Conservation (phyloP, 345 rosid genomes). For the Camelina sativa region DNA sequence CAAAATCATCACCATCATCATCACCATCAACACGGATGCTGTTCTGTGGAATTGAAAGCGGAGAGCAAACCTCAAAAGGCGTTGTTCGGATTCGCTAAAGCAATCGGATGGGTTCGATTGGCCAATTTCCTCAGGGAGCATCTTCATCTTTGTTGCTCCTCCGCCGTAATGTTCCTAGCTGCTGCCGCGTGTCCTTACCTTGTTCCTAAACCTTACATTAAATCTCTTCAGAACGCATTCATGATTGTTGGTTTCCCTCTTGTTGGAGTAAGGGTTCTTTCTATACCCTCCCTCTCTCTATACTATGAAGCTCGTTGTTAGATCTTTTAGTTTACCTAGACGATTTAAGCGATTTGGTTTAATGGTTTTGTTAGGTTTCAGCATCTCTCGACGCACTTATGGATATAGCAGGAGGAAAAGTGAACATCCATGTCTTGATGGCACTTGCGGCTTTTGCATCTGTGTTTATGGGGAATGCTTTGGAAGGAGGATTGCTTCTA, state of each 20-base stretch:
- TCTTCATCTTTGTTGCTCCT: conserved; percentile 78
- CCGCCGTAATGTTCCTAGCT: conserved; percentile 71
- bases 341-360: conserved; percentile 1
- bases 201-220: conserved; percentile 62
- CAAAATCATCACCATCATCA: conserved; percentile 49
- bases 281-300: neutral
- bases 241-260: conserved; percentile 80
- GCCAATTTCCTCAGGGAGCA: conserved; percentile 87
- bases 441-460: conserved; percentile 98
- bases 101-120: conserved; percentile 71
- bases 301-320: neutral
- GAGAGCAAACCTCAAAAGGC: conserved; percentile 58
- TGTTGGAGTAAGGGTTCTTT: conserved; percentile 66
- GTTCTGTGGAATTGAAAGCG: conserved; percentile 39
- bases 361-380: conserved; percentile 61
- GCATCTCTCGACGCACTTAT: conserved; percentile 89
- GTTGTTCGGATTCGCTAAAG: conserved; percentile 64
- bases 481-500: conserved; percentile 97
- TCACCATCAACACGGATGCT: conserved; percentile 46
- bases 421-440: conserved; percentile 94
- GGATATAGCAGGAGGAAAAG: conserved; percentile 90
- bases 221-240: conserved; percentile 68
- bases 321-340: neutral
- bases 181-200: conserved; percentile 80
- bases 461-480: conserved; percentile 84